These are phyloP conservation scores for Starmerella etchellsii DNA, from an alignment of 805 yeast genomes.

Conservation along the genomic window DNA sequence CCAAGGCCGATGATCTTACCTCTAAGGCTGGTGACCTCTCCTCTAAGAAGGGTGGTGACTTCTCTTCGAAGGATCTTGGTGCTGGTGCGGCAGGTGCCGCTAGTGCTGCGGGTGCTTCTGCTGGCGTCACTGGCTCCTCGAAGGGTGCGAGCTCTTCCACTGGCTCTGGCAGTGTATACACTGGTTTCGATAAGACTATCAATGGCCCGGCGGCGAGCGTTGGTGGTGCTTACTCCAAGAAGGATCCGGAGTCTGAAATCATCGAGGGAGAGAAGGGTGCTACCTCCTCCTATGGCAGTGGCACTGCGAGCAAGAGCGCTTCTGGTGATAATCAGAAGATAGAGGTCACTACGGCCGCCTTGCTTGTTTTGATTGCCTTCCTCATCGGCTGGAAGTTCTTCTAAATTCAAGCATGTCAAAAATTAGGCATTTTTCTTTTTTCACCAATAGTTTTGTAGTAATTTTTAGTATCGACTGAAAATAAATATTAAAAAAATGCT, in stretches of 20 bases:
- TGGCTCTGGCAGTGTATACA: constrained; percentile 1
- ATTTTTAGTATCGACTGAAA: too few relatives aligned
- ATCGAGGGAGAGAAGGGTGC: background rate
- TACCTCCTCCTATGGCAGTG: background rate
- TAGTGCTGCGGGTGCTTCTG: background rate
- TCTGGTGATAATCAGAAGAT: constrained; percentile 21
- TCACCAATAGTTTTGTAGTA: too few relatives aligned
- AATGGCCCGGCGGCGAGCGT: constrained; percentile 13
- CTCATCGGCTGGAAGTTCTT: constrained; percentile 55
- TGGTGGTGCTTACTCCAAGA: constrained; percentile 9
- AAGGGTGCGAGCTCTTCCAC: too few relatives aligned
- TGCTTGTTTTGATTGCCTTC: constrained; percentile 43
- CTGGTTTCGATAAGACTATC: constrained; percentile 9
- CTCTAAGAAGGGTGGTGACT: too few relatives aligned
- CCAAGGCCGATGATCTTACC: too few relatives aligned
- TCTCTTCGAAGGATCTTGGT: background rate
- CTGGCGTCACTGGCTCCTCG: background rate
- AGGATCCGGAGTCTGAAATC: background rate
- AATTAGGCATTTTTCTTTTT: too few relatives aligned
- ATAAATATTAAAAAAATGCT: too few relatives aligned
- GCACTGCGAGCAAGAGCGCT: background rate
- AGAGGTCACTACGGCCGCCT: constrained; percentile 42
- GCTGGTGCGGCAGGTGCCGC: background rate
- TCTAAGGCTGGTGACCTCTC: too few relatives aligned
- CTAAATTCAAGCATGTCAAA: too few relatives aligned